Evolutionary conservation across 257 asterid genomes (phyloP), one percentile per base, ranked within the genome.

Genomic region (Datura wrightii): DNA sequence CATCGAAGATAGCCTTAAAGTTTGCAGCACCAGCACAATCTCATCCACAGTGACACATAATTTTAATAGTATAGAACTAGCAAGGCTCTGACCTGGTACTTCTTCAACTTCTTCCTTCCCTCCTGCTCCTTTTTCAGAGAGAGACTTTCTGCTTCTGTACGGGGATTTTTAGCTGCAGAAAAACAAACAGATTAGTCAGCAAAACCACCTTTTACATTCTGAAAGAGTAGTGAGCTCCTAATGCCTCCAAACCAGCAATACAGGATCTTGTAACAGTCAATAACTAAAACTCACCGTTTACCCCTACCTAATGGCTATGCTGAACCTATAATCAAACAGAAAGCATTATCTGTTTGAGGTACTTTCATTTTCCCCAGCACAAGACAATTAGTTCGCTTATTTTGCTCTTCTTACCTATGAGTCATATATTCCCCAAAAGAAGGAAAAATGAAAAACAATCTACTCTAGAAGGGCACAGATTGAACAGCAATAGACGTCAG

Each of bases 1-100:
- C 54, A 70, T 9, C 13, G 8, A 10, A 44, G 16, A 71, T 71
- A 11, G 39, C 79, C 56, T 42, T 44, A 44, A 71, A 9, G 79
- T 42, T 71, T n/a, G 56, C 18, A 44, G 56, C 39, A 71, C 39
- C 31, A 71, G n/a, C 39, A 55, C 55, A 5, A 53, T 82, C 79
- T 41, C 58, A 82, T 50, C 78, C 59, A 19, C 18, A 44, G n/a
- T 42, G 69, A 58, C 59, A 19, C 85, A 58, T 80, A 82, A 83
- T 66, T 15, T 83, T n/a, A 54, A 53, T 67, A 50, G 69, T 50
- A n/a, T 19, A 34, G 62, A 24, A 53, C 78, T 67, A 31, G 69
- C 79, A 80, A 72, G 82, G 71, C 53, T 79, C 91, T 60, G 84
- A 94, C 99, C 98, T 94, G 90, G 91, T 90, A 96, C 91, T 86